These are phyloP conservation scores for Pisolithus albus DNA, from an alignment of 768 basidiomycete genomes.

Conservation along the genomic window DNA sequence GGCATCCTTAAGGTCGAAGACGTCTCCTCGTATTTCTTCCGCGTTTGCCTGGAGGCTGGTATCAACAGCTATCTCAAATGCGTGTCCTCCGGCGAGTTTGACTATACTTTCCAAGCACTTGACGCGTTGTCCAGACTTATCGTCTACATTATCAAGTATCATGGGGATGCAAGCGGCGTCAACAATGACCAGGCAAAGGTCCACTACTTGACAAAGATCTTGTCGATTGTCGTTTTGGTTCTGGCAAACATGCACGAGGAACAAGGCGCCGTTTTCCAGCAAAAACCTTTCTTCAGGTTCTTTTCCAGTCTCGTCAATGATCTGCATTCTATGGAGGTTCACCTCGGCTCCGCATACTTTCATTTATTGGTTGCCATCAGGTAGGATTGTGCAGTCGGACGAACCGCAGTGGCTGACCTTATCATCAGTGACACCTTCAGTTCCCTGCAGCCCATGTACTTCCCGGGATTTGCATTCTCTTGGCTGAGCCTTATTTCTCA, in stretches of 20 bases:
- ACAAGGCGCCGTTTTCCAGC: conserved; percentile 84
- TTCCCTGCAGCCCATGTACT: conserved; percentile 91
- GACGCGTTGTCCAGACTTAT: conserved; percentile 95
- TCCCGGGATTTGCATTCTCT: conserved; percentile 97
- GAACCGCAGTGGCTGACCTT: neutral
- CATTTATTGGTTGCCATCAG: conserved; percentile 82
- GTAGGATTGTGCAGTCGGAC: conserved; percentile 33
- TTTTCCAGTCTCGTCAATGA: conserved; percentile 96
- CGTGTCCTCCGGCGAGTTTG: conserved; percentile 62
- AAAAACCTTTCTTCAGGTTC: conserved; percentile 97
- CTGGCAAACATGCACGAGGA: conserved; percentile 94
- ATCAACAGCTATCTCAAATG: conserved; percentile 83
- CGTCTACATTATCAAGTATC: conserved; percentile 98
- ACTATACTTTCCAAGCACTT: conserved; percentile 82
- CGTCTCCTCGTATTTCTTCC: conserved; percentile 95
- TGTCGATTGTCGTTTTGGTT: conserved; percentile 95
- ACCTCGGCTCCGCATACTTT: conserved; percentile 86
- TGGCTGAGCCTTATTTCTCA: conserved; percentile 98
- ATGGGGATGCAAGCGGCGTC: conserved; percentile 88
- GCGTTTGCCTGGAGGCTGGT: conserved; percentile 92
- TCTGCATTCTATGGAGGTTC: conserved; percentile 76
- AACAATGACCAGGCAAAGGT: conserved; percentile 95
- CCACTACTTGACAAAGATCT: conserved; percentile 92
- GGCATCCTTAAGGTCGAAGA: conserved; percentile 96
- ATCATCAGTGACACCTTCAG: conserved; percentile 80